These are phyloP conservation scores for Komagataea norvegica DNA, from an alignment of 1,139 yeast genomes.

Conservation along the genomic window DNA sequence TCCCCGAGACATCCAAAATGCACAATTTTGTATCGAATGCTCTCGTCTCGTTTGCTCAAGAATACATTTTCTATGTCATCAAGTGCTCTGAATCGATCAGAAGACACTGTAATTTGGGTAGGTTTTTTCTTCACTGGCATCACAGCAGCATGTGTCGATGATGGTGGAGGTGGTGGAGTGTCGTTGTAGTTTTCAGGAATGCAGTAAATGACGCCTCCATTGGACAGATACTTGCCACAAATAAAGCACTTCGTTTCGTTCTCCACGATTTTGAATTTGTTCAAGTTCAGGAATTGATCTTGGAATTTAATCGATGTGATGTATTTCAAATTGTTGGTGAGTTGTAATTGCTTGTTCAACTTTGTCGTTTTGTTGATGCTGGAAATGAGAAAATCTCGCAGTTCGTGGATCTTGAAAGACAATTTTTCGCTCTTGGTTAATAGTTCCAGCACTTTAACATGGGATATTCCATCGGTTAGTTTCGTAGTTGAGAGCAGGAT, in stretches of 20 bases:
- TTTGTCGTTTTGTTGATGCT: slow-evolving; percentile 3
- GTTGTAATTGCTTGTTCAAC: slow-evolving; percentile 1
- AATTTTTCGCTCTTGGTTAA: slow-evolving; percentile 40
- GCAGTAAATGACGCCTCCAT: slow-evolving; percentile 55
- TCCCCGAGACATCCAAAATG: slow-evolving; percentile 62
- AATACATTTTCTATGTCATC: slow-evolving; percentile 7
- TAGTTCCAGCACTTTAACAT: slow-evolving; percentile 40
- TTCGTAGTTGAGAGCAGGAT: slow-evolving; percentile 18
- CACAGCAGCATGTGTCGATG: no score
- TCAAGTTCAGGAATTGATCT: background rate
- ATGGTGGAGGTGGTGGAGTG: background rate
- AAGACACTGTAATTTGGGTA: background rate
- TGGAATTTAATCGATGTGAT: slow-evolving; percentile 1
- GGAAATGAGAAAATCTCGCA: slow-evolving; percentile 38
- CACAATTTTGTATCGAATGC: slow-evolving; percentile 34
- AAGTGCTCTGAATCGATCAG: background rate
- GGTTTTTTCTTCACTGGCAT: background rate
- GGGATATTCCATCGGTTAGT: slow-evolving; percentile 23
- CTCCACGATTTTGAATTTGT: slow-evolving; percentile 6
- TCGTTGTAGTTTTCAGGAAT: slow-evolving; percentile 32
- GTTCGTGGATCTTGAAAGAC: slow-evolving; percentile 31
- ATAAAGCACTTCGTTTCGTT: slow-evolving; percentile 40
- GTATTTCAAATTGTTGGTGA: slow-evolving; percentile 2
- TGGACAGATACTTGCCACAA: slow-evolving; percentile 60
- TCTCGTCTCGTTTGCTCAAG: background rate